Conservation (phyloP, 2,329 filamentous ascomycete species). For the Colletotrichum limetticola region DNA sequence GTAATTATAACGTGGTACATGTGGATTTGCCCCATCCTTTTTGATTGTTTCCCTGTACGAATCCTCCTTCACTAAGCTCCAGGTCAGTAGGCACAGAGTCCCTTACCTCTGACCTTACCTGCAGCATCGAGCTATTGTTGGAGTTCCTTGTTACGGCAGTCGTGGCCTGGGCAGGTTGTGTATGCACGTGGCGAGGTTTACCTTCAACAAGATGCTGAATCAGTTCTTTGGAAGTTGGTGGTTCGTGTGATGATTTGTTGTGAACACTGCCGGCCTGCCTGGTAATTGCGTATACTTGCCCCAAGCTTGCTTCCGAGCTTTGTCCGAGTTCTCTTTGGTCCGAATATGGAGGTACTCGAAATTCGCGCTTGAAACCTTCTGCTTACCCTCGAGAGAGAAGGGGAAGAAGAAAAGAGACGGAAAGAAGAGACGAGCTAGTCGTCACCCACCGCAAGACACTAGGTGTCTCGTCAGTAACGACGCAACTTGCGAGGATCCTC, state of each 20-base stretch:
- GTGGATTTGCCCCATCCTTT: slow-evolving; percentile 12
- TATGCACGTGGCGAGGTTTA: slow-evolving; percentile 21
- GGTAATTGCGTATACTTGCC: not conserved
- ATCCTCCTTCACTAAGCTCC: slow-evolving; percentile 35
- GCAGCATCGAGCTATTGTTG: slow-evolving; percentile 40
- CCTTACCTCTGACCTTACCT: slow-evolving; percentile 70
- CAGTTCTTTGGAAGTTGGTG: not conserved
- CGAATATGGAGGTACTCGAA: slow-evolving; percentile 7
- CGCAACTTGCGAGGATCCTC: slow-evolving; percentile 80
- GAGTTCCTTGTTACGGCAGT: not conserved
- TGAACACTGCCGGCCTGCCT: not conserved
- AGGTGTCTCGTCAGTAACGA: slow-evolving; percentile 64
- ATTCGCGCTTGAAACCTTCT: slow-evolving; percentile 22
- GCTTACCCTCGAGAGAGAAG: slow-evolving; percentile 50
- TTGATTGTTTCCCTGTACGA: slow-evolving; percentile 1
- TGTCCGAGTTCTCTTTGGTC: not conserved
- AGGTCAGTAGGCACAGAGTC: slow-evolving; percentile 51
- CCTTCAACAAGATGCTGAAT: slow-evolving; percentile 29
- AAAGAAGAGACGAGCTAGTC: slow-evolving; percentile 21
- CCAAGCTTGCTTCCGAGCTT: not conserved
- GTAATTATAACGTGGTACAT: slow-evolving; percentile 33
- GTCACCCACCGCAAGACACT: slow-evolving; percentile 56
- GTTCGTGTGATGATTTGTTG: not conserved
- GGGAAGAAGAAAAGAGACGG: slow-evolving; percentile 45
- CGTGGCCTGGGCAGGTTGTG: not conserved